Evolutionary conservation across 1,139 yeast species (phyloP), one percentile per base, ranked within the genome.

Genomic region (Protomyces inundatus): DNA sequence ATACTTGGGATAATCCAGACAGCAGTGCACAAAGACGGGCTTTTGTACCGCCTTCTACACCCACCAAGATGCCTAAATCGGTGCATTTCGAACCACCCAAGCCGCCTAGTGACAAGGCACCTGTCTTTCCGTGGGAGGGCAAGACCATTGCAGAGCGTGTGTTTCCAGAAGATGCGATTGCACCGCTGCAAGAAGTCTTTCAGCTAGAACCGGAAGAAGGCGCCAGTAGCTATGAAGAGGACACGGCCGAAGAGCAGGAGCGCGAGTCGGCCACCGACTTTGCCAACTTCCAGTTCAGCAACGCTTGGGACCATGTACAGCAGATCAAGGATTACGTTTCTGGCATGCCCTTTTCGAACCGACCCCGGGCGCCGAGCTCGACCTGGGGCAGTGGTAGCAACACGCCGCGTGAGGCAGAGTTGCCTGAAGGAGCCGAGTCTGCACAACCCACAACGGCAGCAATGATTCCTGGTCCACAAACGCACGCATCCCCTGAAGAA

Each of bases 1-100:
- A 73, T 54, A 71, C 66, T 2, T 74, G 77, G 77, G 76, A 74
- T 60, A 42, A 36, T 36, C 67, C 70, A 10, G 61, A 61, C 6
- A 36, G 51, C 30, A 37, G 45, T 23, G 46, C 59, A 6, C 65
- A 67, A 16, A 2, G 23, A 23, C 39, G 52, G 10, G 46, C 45
- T 10, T 68, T 68, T 56, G 62, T 67, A n/a, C 65, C 70, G 7
- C 68, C 68, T 4, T 65, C 68, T 3, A 64, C 67, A 16, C 64
- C 63, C 7, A 39, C 42, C 14, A 50, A 36, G 39, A 54, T 55
- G 9, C 59, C 58, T 4, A 52, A 64, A 48, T 45, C 55, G 12
- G 65, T 61, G 45, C 56, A 55, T 32, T 64, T 42, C 42, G 63
- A 59, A 14, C 61, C 58, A 32, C 60, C 61, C 10, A 12, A 45